Conservation (phyloP, 768 basidiomycete genomes). For the Mycena amicta region DNA sequence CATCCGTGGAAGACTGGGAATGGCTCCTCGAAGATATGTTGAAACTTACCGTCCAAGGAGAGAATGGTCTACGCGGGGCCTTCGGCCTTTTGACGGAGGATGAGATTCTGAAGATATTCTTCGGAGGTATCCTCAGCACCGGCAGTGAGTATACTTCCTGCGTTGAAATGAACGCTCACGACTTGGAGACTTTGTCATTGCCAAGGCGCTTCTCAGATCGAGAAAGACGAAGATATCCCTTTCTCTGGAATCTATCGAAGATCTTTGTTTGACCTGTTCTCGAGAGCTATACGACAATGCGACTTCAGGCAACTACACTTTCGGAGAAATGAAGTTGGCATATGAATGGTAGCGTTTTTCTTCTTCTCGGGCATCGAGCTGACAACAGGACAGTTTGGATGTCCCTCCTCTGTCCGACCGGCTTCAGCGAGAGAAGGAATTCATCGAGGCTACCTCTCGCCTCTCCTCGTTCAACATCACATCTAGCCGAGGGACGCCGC, state of each 20-base stretch:
- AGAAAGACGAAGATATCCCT: conserved; percentile 54
- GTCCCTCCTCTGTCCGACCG: conserved; percentile 68
- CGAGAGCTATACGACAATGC: conserved; percentile 96
- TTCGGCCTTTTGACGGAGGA: conserved; percentile 74
- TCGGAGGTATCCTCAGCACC: conserved; percentile 81
- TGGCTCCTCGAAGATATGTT: conserved; percentile 90
- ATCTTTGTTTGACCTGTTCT: conserved; percentile 78
- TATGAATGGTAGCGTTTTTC: conserved; percentile 78
- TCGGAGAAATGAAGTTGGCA: conserved; percentile 95
- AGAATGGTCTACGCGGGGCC: conserved; percentile 68
- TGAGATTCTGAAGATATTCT: conserved; percentile 82
- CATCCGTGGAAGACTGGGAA: conserved; percentile 78
- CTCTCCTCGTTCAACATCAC: conserved; percentile 89
- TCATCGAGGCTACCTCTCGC: conserved; percentile 96
- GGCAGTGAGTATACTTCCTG: conserved; percentile 64
- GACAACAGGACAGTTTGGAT: conserved; percentile 56
- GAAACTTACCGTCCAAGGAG: conserved; percentile 68
- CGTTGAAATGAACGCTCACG: conserved; percentile 9
- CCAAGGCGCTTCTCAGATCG: conserved; percentile 58
- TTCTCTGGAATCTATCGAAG: conserved; percentile 57
- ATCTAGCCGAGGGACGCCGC: conserved; percentile 71
- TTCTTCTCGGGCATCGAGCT: conserved; percentile 3
- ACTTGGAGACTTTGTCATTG: conserved; percentile 63
- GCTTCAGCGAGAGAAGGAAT: conserved; percentile 75
- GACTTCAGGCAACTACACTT: conserved; percentile 85